Percentiles rank a stretch among this genome's conserved stretches.
Evolutionary conservation across 2,329 filamentous ascomycete species (phyloP).

Genomic region (Cladophialophora exuberans): DNA sequence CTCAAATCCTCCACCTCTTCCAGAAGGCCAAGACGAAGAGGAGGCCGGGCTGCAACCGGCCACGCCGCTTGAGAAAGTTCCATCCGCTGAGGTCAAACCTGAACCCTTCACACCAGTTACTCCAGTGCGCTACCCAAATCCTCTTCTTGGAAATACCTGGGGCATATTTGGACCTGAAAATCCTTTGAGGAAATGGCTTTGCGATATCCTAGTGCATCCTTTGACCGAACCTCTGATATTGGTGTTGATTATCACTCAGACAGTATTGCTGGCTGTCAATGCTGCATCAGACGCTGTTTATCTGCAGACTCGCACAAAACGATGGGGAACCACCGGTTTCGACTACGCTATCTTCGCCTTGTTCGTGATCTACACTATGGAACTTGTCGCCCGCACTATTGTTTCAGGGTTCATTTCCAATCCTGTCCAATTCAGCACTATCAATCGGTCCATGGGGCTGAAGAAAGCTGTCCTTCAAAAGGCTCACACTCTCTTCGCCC

Average conservation of each 20-base stretch:
- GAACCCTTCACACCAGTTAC: slow-evolving; percentile 19
- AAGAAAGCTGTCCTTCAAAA: slow-evolving; percentile 75
- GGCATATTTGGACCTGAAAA: slow-evolving; percentile 83
- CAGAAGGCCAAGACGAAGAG: slow-evolving; percentile 22
- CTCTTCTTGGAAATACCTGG: slow-evolving; percentile 81
- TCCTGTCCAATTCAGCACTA: slow-evolving; percentile 86
- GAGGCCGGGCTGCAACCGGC: slow-evolving; percentile 34
- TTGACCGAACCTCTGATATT: slow-evolving; percentile 85
- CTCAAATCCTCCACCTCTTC: slow-evolving; percentile 9
- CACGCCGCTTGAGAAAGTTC: slow-evolving; percentile 42
- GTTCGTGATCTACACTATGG: slow-evolving; percentile 87
- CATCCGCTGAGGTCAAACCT: slow-evolving; percentile 32
- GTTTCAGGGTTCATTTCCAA: slow-evolving; percentile 95
- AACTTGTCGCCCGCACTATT: slow-evolving; percentile 79
- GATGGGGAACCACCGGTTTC: slow-evolving; percentile 68
- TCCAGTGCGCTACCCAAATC: slow-evolving; percentile 60
- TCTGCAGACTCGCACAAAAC: slow-evolving; percentile 58
- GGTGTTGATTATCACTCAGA: slow-evolving; percentile 83
- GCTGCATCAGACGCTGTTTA: slow-evolving; percentile 70
- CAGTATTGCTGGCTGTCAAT: slow-evolving; percentile 84
- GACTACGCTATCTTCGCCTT: slow-evolving; percentile 82
- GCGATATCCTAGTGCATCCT: slow-evolving; percentile 83
- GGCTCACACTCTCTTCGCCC: slow-evolving; percentile 78
- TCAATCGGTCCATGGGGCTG: slow-evolving; percentile 76
- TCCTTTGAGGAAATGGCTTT: slow-evolving; percentile 71